Evolutionary conservation across 192 early-diverging fungal genomes (phyloP).

Genomic region (Chytriomyces confervae): DNA sequence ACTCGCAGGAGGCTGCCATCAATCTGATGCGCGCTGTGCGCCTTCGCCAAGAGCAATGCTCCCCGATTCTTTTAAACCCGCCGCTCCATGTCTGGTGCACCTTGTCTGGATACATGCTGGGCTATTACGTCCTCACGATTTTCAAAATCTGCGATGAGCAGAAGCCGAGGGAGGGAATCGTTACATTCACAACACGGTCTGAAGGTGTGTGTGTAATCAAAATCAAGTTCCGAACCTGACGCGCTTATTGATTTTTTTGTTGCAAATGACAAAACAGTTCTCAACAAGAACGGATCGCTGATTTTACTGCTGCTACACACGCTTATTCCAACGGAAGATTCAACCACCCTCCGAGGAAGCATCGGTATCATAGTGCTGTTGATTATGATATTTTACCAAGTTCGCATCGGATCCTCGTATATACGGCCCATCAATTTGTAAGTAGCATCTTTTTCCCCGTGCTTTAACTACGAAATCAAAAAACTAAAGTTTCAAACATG

Average conservation of each 20-base stretch:
- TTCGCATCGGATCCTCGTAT: conserved; percentile 41
- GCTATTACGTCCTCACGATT: conserved; percentile 40
- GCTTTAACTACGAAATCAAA: not conserved
- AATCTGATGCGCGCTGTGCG: conserved; percentile 21
- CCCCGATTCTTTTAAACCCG: conserved; percentile 33
- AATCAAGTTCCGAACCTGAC: not conserved
- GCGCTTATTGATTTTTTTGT: not conserved
- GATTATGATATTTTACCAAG: conserved; percentile 37
- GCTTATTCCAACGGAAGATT: conserved; percentile 33
- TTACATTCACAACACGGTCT: conserved; percentile 41
- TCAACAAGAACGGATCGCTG: conserved; percentile 41
- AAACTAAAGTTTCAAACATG: not conserved
- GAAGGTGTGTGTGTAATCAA: conserved; percentile 23
- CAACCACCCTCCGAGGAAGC: conserved; percentile 30
- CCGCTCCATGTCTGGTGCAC: conserved; percentile 35
- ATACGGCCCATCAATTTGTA: conserved; percentile 33
- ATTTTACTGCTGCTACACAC: conserved; percentile 35
- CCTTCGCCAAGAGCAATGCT: conserved; percentile 29
- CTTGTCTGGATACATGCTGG: conserved; percentile 28
- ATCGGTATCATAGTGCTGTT: conserved; percentile 31
- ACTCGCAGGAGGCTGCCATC: conserved; percentile 11
- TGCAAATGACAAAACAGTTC: conserved; percentile 2
- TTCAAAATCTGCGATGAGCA: conserved; percentile 44
- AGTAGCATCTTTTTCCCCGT: not conserved
- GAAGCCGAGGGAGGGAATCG: conserved; percentile 33